These are phyloP conservation scores for Astraeus odoratus DNA, from an alignment of 768 basidiomycete genomes.

Conservation along the genomic window DNA sequence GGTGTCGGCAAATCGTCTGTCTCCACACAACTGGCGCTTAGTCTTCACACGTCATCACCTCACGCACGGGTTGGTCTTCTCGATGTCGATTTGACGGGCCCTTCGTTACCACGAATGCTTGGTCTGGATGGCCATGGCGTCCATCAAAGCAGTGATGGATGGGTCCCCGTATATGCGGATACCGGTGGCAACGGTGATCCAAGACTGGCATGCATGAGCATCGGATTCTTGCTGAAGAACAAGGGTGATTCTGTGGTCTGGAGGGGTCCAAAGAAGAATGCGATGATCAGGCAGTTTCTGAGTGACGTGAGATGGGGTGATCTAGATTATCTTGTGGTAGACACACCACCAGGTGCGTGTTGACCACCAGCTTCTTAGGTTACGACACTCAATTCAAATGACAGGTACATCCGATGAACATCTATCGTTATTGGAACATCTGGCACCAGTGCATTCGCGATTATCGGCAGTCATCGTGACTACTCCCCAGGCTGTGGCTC, in stretches of 20 bases:
- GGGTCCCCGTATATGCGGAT: slow-evolving; percentile 98
- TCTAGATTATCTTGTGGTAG: slow-evolving; percentile 86
- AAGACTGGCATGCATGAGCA: slow-evolving; percentile 90
- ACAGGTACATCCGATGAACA: slow-evolving; percentile 98
- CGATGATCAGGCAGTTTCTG: slow-evolving; percentile 94
- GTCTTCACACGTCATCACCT: slow-evolving; percentile 65
- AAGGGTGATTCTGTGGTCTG: slow-evolving; percentile 93
- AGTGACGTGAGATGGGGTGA: slow-evolving; percentile 94
- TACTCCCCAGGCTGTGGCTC: slow-evolving; percentile 93
- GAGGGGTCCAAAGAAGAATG: slow-evolving; percentile 98
- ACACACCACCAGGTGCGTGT: slow-evolving; percentile 88
- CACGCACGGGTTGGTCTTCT: slow-evolving; percentile 77
- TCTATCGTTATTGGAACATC: slow-evolving; percentile 88
- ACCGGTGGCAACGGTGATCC: slow-evolving; percentile 41
- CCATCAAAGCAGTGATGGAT: slow-evolving; percentile 90
- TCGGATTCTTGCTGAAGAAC: slow-evolving; percentile 88
- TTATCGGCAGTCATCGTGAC: slow-evolving; percentile 89
- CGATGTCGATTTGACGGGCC: slow-evolving; percentile 91
- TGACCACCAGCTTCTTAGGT: slow-evolving; percentile 1
- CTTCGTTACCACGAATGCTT: slow-evolving; percentile 93
- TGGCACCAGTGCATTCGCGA: slow-evolving; percentile 74
- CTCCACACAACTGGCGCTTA: slow-evolving; percentile 84
- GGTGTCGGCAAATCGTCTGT: slow-evolving; percentile 99
- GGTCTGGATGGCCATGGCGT: slow-evolving; percentile 82
- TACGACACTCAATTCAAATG: slow-evolving; percentile 14